Evolutionary conservation across 176 grass and related monocot genomes (phyloP).

Genomic region (Phoenix dactylifera): DNA sequence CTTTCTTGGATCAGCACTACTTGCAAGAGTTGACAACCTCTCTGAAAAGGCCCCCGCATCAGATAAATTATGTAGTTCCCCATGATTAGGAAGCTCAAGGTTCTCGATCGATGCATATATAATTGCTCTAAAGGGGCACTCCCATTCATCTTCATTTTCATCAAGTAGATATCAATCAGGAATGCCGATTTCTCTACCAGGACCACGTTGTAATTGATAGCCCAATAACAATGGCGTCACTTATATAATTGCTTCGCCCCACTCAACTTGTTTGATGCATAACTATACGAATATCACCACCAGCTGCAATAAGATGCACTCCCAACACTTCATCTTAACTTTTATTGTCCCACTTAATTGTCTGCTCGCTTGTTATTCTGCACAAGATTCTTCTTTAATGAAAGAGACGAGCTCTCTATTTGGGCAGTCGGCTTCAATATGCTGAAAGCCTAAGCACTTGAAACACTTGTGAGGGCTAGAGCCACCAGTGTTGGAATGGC

Average conservation of each 20-base stretch:
- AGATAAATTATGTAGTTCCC: constrained; percentile 64
- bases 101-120: constrained; percentile 84
- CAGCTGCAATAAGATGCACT: too few species aligned
- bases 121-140: constrained; percentile 22
- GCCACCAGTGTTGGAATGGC: too few species aligned
- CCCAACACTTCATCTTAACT: too few species aligned
- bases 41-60: constrained; percentile 83
- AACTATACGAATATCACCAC: too few species aligned
- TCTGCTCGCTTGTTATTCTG: too few species aligned
- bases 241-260: constrained; percentile 65
- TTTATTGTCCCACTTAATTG: too few species aligned
- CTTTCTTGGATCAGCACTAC: constrained; percentile 41
- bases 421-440: too few species aligned
- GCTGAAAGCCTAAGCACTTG: too few species aligned
- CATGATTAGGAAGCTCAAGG: constrained; percentile 82
- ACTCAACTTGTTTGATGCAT: too few species aligned
- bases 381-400: too few species aligned
- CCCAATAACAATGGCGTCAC: constrained; percentile 95
- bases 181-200: constrained; percentile 72
- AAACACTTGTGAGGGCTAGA: too few species aligned
- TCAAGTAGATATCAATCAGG: constrained; percentile 90
- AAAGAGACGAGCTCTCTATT: too few species aligned
- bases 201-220: constrained; percentile 85
- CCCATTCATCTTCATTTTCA: constrained; percentile 63
- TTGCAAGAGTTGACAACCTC: constrained; percentile 72